These are phyloP conservation scores for Haplographium delicatum DNA, from an alignment of 495 filamentous ascomycete species.

Conservation along the genomic window DNA sequence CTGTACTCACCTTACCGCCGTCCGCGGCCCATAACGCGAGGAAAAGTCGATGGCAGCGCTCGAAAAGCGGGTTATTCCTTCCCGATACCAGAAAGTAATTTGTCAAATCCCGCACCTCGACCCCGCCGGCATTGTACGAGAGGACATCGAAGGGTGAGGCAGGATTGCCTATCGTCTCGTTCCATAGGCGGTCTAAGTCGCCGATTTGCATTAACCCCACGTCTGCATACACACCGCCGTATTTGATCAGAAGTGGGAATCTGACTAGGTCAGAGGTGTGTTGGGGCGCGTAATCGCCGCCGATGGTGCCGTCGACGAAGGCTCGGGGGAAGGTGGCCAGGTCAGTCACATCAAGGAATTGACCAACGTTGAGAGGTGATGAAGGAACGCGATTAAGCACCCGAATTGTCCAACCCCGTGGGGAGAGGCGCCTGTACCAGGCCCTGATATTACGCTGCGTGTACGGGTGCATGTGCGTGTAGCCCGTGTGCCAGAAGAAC, in stretches of 20 bases:
- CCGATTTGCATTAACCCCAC: constrained; percentile 51
- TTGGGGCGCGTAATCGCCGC: constrained; percentile 43
- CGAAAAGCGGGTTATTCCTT: constrained; percentile 41
- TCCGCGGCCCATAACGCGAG: constrained; percentile 44
- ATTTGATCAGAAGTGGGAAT: constrained; percentile 46
- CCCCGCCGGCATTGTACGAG: constrained; percentile 37
- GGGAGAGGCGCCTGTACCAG: constrained; percentile 48
- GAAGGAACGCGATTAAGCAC: constrained; percentile 39
- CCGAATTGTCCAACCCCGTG: constrained; percentile 46
- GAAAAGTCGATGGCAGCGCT: constrained; percentile 43
- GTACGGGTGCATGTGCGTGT: constrained; percentile 42
- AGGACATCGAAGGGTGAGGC: constrained; percentile 42
- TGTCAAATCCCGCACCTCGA: constrained; percentile 30
- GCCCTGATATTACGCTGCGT: constrained; percentile 49
- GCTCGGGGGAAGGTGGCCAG: constrained; percentile 40
- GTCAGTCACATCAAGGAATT: constrained; percentile 43
- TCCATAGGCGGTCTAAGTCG: constrained; percentile 48
- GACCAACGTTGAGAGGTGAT: constrained; percentile 41
- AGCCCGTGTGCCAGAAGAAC: constrained; percentile 52
- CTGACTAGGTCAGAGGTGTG: constrained; percentile 53
- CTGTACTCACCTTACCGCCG: constrained; percentile 42
- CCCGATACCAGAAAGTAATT: constrained; percentile 46
- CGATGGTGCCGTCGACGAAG: constrained; percentile 41
- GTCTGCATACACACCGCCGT: constrained; percentile 53
- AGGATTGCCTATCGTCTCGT: constrained; percentile 38